Conservation (phyloP, 345 rosid species). For the Linum lewisii region DNA sequence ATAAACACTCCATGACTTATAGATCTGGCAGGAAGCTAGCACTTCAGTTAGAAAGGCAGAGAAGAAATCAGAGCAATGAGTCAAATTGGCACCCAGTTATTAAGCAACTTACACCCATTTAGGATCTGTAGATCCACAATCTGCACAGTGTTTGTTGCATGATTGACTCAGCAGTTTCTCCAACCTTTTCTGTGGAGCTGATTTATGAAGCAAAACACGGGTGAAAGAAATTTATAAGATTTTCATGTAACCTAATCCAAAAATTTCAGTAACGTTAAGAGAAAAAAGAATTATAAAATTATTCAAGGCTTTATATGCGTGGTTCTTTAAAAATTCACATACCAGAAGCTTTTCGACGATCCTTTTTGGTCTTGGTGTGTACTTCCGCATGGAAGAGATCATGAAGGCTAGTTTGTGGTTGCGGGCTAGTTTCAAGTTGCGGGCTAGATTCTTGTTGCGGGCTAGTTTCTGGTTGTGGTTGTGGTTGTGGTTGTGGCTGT, state of each 20-base stretch:
- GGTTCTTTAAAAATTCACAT: slow-evolving; percentile 2
- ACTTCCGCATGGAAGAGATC: slow-evolving; percentile 46
- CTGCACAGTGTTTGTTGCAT: slow-evolving; percentile 70
- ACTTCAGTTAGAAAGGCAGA: slow-evolving; percentile 14
- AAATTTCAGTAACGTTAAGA: background rate
- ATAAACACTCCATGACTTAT: slow-evolving; percentile 67
- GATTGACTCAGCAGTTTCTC: slow-evolving; percentile 42
- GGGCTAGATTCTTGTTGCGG: too few species aligned
- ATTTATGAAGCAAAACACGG: slow-evolving; percentile 7
- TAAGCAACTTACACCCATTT: slow-evolving; percentile 83
- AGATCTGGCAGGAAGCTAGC: slow-evolving; percentile 48
- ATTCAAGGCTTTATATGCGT: background rate
- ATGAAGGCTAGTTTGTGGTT: slow-evolving; percentile 27
- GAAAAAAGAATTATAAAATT: too few species aligned
- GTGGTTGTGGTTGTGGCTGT: too few species aligned
- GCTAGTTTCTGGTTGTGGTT: background rate
- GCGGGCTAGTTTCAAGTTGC: background rate
- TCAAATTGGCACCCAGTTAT: background rate
- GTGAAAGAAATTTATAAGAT: background rate
- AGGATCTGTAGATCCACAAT: slow-evolving; percentile 89
- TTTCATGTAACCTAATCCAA: too few species aligned
- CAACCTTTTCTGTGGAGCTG: slow-evolving; percentile 48
- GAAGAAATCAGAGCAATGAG: background rate
- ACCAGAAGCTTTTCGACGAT: slow-evolving; percentile 38
- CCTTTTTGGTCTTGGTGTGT: slow-evolving; percentile 24